Base-by-base conservation (phyloP, 1,284 basidiomycete species). In the Laetiporus sulphureus region DNA sequence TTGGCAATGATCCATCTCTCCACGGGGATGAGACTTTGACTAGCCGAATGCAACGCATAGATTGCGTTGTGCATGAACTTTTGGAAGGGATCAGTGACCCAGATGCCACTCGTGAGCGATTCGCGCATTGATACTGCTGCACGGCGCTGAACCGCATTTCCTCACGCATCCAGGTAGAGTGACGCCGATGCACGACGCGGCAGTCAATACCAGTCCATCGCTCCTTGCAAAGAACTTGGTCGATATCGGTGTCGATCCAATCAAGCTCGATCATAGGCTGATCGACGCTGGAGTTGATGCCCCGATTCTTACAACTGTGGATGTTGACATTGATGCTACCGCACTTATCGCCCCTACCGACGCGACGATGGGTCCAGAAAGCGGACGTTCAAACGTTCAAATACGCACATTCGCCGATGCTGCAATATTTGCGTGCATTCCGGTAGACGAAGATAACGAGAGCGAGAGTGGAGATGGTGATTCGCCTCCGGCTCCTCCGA, bases 61-160 rank as follows among this genome's bases (percentile, higher is more conserved):
- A 46, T 15, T 42, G 29, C 24, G 33, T 25, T 19, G 29, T 46
- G 33, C n/a, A 31, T 21, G 45, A 46, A 19, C 19, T 42, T 16
- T n/a, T 41, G 19, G 45, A 42, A 25, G 22, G 20, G 10, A 21
- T 33, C 7, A 27, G 32, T 20, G 40, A 42, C 25, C 40, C 36
- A 3, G 18, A 40, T 1, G 37, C 41, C 13, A 27, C 30, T 12
- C 21, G 45, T 46, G 22, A 31, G 45, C 21, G 19, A 10, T 27
- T 27, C 23, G 4, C 22, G 5, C n/a, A n/a, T 25, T 32, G 3
- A 11, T 5, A 29, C 8, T 16, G 18, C 5, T 22, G 7, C 6
- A 13, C 12, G 13, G 8, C 27, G 24, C 24, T 32, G 20, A 20
- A 20, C 33, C 24, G 27, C 15, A 39, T 33, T 3, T 24, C 13